Evolutionary conservation across 345 rosid genomes (phyloP), one percentile per base, ranked within the genome.

Genomic region (Trapa bicornis): DNA sequence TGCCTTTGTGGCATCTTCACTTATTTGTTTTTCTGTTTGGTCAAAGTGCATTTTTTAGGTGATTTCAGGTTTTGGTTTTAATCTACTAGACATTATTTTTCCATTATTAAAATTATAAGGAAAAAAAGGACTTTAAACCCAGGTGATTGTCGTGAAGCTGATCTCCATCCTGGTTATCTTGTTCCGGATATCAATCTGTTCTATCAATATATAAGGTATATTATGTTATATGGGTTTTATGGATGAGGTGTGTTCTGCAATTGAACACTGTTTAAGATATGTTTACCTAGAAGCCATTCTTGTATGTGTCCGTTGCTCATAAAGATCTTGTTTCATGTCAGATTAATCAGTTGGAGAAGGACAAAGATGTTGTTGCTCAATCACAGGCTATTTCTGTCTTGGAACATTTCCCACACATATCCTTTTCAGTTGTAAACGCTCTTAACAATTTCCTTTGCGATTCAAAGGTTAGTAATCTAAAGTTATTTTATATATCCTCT

Each of bases 351-450:
- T 69, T 90, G 75, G 98, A 93, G 88, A 93, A 87, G 78, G 98
- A 93, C 76, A 92, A 85, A 73, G 98, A 93, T 81, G 97, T 93
- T 77, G 90, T 90, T 73, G 97, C 97, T 42, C 98, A 93, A 75
- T 81, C 97, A 67, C 98, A 90, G 73, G 96, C 98, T 48, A 83
- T 93, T 37, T 69, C 82, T 29, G 83, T 93, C 37, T 76, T 93
- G 64, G 88, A 83, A 77, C 75, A 90, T 65, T 81, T 90, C 60
- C 92, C 86, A 32, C 95, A 90, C 39, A 84, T 83, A 77, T 80
- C 96, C 10, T 86, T 87, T 79, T 79, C 92, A 71, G 87, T 86
- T 80, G 82, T 82, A 58, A 90, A 82, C 77, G 86, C 92, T 32
- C 84, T 93, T 74, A 87, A 86, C 75, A 87, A 81, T 80, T 76